These are phyloP conservation scores for Coniochaeta prunicola DNA, from an alignment of 2,329 filamentous ascomycete genomes.

Conservation along the genomic window DNA sequence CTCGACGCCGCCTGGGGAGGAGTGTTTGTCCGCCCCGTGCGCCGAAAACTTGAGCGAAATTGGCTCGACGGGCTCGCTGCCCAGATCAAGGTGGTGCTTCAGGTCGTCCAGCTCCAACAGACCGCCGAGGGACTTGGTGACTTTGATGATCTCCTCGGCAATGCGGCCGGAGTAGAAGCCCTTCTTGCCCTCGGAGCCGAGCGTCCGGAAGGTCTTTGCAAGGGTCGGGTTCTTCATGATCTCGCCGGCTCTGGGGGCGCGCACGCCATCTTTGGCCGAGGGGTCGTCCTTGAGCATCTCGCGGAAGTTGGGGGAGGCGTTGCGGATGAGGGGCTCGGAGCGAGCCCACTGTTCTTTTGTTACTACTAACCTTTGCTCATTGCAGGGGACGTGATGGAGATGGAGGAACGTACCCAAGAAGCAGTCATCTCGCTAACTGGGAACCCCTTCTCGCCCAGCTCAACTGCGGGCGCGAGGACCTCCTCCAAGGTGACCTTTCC, in stretches of 20 bases:
- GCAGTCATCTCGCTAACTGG: conserved; percentile 78
- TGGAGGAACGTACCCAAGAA: conserved; percentile 46
- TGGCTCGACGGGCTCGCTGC: conserved; percentile 75
- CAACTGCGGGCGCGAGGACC: conserved; percentile 75
- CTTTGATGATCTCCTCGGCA: conserved; percentile 73
- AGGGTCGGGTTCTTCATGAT: conserved; percentile 81
- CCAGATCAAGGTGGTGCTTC: conserved; percentile 57
- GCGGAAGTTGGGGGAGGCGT: conserved; percentile 74
- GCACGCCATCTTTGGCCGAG: conserved; percentile 57
- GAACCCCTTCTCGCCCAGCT: conserved; percentile 80
- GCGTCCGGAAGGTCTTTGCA: conserved; percentile 69
- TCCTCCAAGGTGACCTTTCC: conserved; percentile 71
- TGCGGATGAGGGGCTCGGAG: conserved; percentile 55
- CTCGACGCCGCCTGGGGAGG: conserved; percentile 48
- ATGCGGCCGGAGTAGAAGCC: conserved; percentile 87
- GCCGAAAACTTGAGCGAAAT: conserved; percentile 75
- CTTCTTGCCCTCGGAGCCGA: conserved; percentile 75
- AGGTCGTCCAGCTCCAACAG: conserved; percentile 75
- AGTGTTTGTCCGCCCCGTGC: conserved; percentile 35
- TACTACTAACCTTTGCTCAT: not conserved
- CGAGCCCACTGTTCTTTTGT: conserved; percentile 57
- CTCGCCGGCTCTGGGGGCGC: conserved; percentile 73
- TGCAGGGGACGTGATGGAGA: not conserved
- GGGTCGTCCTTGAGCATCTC: conserved; percentile 83
- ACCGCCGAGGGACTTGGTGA: conserved; percentile 68